These are phyloP conservation scores for Ophiostoma fasciatum DNA, from an alignment of 2,329 filamentous ascomycete species.

Conservation along the genomic window DNA sequence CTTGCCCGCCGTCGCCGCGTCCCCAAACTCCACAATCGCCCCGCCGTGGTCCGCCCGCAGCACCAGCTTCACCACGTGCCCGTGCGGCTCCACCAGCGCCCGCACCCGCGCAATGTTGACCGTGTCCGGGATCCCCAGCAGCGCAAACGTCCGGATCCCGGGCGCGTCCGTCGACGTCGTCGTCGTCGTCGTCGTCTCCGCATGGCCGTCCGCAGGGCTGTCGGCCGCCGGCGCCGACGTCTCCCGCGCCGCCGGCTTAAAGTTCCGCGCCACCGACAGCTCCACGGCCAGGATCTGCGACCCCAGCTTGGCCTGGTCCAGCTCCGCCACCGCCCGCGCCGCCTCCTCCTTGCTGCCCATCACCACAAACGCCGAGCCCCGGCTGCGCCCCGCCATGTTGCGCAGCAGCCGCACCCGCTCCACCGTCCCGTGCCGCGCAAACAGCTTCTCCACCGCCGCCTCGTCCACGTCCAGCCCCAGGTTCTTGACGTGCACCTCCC, in stretches of 20 bases:
- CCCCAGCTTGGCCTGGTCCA: constrained; percentile 58
- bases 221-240: constrained; percentile 18
- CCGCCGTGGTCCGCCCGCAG: constrained; percentile 72
- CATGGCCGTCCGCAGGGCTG: constrained; percentile 16
- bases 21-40: constrained; percentile 69
- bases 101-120: constrained; percentile 77
- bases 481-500: constrained; percentile 69
- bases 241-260: constrained; percentile 36
- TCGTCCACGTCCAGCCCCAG: constrained; percentile 49
- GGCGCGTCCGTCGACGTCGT: constrained; percentile 16
- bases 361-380: constrained; percentile 68
- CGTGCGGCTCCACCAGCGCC: constrained; percentile 51
- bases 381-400: constrained; percentile 51
- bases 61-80: constrained; percentile 58
- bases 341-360: constrained; percentile 59
- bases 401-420: constrained; percentile 57
- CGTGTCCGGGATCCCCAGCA: constrained; percentile 82
- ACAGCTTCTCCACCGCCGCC: constrained; percentile 53
- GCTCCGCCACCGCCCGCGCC: constrained; percentile 45
- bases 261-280: constrained; percentile 39
- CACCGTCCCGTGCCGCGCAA: constrained; percentile 62
- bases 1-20: constrained; percentile 56
- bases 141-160: constrained; percentile 44
- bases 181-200: constrained; percentile 24
- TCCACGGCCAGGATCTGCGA: constrained; percentile 54